These are phyloP conservation scores for Heterobasidion irregulare DNA, from an alignment of 1,284 basidiomycete species.

Conservation along the genomic window DNA sequence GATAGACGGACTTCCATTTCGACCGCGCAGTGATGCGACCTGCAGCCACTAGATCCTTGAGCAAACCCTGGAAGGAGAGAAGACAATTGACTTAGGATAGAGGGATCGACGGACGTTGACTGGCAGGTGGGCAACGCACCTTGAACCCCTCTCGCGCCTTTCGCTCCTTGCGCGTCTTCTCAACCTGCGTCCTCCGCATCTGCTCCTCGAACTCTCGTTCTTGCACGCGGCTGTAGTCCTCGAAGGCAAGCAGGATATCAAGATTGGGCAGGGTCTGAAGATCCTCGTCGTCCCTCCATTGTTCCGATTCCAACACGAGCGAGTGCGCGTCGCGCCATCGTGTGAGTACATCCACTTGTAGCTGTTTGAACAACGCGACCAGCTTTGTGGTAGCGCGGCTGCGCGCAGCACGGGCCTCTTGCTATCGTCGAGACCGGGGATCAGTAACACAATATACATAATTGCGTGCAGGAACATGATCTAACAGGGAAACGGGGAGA, in stretches of 20 bases:
- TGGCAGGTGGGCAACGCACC: slow-evolving; percentile 28
- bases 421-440: slow-evolving; percentile 30
- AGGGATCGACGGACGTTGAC: not conserved
- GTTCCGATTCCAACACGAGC: slow-evolving; percentile 66
- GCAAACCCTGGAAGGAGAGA: slow-evolving; percentile 39
- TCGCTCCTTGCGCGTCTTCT: slow-evolving; percentile 74
- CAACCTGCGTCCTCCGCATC: slow-evolving; percentile 69
- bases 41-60: slow-evolving; percentile 58
- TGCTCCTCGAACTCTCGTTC: slow-evolving; percentile 87
- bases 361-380: slow-evolving; percentile 68
- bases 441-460: no score
- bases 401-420: slow-evolving; percentile 69
- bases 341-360: slow-evolving; percentile 83
- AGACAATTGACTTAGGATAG: not conserved
- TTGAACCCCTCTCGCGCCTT: slow-evolving; percentile 87
- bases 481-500: not conserved
- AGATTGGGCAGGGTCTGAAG: slow-evolving; percentile 77
- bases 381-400: slow-evolving; percentile 73
- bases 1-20: slow-evolving; percentile 89
- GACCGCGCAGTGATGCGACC: slow-evolving; percentile 74
- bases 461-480: not conserved
- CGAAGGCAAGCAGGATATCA: slow-evolving; percentile 86
- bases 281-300: slow-evolving; percentile 69
- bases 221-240: slow-evolving; percentile 82
- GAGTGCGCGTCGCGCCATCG: slow-evolving; percentile 81